Evolutionary conservation across 2,329 filamentous ascomycete genomes (phyloP).

Genomic region (Ceratocystis huliohia): DNA sequence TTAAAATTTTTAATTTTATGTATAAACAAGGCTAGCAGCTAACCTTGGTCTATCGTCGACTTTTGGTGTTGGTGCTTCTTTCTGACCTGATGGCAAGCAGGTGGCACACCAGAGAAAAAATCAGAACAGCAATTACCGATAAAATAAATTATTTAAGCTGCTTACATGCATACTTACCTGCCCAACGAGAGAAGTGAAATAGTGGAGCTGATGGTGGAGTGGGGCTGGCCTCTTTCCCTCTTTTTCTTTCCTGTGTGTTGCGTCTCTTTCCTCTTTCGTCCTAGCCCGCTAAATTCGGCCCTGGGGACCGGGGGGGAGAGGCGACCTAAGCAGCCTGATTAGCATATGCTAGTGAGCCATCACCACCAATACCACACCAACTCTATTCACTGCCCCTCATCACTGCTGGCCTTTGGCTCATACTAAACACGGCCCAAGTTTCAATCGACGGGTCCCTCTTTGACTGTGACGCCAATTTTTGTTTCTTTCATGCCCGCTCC

Average conservation of each 20-base stretch:
- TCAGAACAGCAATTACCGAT: neutral
- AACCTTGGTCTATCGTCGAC: no score
- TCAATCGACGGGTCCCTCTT: neutral
- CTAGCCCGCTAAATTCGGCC: neutral
- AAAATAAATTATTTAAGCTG: neutral
- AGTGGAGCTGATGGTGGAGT: neutral
- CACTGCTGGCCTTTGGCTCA: neutral
- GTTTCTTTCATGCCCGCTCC: neutral
- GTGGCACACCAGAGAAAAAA: no score
- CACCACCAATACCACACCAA: neutral
- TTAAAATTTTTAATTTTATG: no score
- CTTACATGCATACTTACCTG: neutral
- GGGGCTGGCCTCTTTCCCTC: neutral
- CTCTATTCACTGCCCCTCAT: neutral
- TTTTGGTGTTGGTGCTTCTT: no score
- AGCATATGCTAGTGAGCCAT: neutral
- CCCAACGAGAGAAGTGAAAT: neutral
- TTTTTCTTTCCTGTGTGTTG: neutral
- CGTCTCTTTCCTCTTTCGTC: slow-evolving; percentile 6
- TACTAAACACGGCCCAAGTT: neutral
- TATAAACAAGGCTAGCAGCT: no score
- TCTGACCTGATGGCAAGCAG: no score
- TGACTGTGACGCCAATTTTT: slow-evolving; percentile 1
- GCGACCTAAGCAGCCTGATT: neutral
- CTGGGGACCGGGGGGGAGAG: neutral